Evolutionary conservation across 2,329 filamentous ascomycete genomes (phyloP).

Genomic region (Cylindrodendrum hubeiense): DNA sequence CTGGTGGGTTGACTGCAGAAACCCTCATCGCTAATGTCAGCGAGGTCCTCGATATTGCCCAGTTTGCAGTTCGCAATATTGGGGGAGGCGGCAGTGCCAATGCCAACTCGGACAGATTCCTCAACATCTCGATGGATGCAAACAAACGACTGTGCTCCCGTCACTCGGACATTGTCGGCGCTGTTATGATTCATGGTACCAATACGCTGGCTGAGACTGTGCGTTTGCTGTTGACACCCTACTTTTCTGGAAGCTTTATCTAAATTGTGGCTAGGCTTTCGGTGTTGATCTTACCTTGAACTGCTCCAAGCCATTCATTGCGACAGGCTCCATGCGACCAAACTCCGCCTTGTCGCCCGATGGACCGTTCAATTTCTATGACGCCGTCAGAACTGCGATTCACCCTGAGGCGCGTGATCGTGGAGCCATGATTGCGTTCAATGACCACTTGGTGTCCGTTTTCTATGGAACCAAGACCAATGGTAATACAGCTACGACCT

Average conservation of each 20-base stretch:
- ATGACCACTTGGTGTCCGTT: neutral
- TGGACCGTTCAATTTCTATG: constrained; percentile 1
- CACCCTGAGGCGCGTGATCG: constrained; percentile 2
- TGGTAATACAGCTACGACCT: neutral
- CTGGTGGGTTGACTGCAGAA: constrained; percentile 6
- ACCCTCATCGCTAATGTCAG: constrained; percentile 8
- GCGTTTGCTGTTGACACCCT: neutral
- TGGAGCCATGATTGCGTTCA: constrained; percentile 4
- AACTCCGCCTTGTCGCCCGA: neutral
- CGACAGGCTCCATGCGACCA: constrained; percentile 6
- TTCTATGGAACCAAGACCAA: constrained; percentile 9
- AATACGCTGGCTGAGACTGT: constrained; percentile 10
- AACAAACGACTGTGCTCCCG: constrained; percentile 3
- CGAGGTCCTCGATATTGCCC: constrained; percentile 11
- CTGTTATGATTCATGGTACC: constrained; percentile 10
- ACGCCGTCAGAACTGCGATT: neutral
- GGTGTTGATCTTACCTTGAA: constrained; percentile 10
- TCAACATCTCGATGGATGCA: constrained; percentile 9
- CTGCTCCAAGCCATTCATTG: constrained; percentile 9
- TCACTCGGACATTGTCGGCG: constrained; percentile 8
- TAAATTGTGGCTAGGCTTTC: neutral
- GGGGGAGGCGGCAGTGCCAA: constrained; percentile 4
- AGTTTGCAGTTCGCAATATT: constrained; percentile 9
- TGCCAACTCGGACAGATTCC: neutral
- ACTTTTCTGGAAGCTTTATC: neutral